Base-by-base conservation (phyloP, 2,329 filamentous ascomycete species). In the Apiospora arundinis region DNA sequence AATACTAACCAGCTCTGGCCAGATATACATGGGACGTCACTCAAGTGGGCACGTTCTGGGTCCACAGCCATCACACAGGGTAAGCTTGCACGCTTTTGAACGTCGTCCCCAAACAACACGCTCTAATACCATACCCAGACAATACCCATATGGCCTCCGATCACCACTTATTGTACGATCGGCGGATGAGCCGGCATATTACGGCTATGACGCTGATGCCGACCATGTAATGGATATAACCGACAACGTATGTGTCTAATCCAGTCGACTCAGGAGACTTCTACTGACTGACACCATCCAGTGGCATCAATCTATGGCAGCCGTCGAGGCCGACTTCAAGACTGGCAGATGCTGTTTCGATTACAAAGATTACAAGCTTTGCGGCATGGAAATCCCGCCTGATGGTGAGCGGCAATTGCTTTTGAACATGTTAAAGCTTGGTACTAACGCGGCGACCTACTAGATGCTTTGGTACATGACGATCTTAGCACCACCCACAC, bases 341-440 rank as follows among this genome's bases (percentile, higher is more conserved):
- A 70, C 52, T 4, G 68, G 68, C 37, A 42, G n/a, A 37, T 70
- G 68, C 52, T 70, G 68, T 37, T 60, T 70, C 18, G 37, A 60
- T 16, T 45, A 65, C 18, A 11, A 65, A 14, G 32, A 48, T 1
- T 44, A 63, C n/a, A 46, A 25, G 1, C 37, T 70, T 2, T 70
- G 68, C 40, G 68, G 68, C 14, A 60, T 70, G 68, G 68, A 70
- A 37, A n/a, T 70, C 4, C 68, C 68, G 16, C 68, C 68, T 45
- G 68, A 70, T 16, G 37, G 68, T 70, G 12, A 63, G 68, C 46
- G 12, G 8, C 21, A 18, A 4, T 4, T 2, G 9, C 8, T 12
- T 14, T 70, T 11, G 16, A 8, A 4, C 11, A 23, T 6, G 4
- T 4, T 4, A 5, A 18, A 28, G 32, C n/a, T 16, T 21, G 25